These are phyloP conservation scores for Canavalia ensiformis DNA, from an alignment of 306 rosid genomes.

Conservation along the genomic window DNA sequence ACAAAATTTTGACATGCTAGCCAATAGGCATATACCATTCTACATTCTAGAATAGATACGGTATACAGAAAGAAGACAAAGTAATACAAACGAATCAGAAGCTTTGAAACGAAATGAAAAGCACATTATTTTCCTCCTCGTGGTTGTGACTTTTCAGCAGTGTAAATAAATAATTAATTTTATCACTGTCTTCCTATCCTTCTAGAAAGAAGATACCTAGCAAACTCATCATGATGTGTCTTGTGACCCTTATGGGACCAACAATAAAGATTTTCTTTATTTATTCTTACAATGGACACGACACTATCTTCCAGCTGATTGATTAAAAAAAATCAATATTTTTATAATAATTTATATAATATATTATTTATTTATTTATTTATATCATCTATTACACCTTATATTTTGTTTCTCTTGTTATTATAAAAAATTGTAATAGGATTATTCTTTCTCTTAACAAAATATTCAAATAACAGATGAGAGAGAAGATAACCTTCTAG, in stretches of 20 bases:
- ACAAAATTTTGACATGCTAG: neutral
- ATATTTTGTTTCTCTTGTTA: no score
- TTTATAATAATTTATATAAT: no score
- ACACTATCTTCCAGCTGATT: no score
- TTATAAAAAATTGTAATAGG: no score
- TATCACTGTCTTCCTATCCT: neutral
- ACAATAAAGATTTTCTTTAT: no score
- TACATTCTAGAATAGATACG: neutral
- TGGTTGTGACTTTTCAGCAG: constrained; percentile 43
- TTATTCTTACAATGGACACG: neutral
- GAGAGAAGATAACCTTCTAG: constrained; percentile 40
- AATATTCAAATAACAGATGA: constrained; percentile 19
- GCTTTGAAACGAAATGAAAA: neutral
- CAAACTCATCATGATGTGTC: neutral
- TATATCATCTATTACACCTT: no score
- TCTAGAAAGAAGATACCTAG: constrained; percentile 36
- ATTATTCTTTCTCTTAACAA: no score
- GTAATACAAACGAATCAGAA: neutral
- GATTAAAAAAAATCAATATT: no score
- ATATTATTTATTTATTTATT: no score
- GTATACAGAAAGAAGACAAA: neutral
- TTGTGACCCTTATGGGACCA: neutral
- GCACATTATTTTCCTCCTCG: constrained; percentile 13
- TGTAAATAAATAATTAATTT: neutral
- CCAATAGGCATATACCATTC: neutral